Evolutionary conservation across 192 early-diverging fungal species (phyloP).

Genomic region (Mortierella hygrophila): DNA sequence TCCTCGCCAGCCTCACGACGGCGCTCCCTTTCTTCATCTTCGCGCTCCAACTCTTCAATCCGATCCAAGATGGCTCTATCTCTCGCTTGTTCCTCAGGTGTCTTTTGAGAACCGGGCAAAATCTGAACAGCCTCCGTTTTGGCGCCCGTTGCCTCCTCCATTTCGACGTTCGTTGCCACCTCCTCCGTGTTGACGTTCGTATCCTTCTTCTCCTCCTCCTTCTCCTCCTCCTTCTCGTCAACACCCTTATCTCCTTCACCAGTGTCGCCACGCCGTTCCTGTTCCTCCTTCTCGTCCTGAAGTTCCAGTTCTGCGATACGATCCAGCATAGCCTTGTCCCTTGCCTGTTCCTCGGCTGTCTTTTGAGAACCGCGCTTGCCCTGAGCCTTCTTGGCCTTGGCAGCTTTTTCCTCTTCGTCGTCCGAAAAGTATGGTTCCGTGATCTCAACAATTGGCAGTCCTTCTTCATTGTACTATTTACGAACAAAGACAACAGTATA

Average conservation of each 20-base stretch:
- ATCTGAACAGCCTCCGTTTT: slow-evolving; percentile 11
- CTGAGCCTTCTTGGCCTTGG: slow-evolving; percentile 37
- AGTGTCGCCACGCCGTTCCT: slow-evolving; percentile 55
- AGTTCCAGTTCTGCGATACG: slow-evolving; percentile 72
- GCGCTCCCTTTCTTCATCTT: slow-evolving; percentile 70
- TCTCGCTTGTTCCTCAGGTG: slow-evolving; percentile 67
- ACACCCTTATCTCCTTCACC: slow-evolving; percentile 51
- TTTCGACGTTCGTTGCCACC: not conserved
- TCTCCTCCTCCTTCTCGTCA: slow-evolving; percentile 23
- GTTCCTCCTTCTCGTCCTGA: slow-evolving; percentile 70
- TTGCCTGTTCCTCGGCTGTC: slow-evolving; percentile 66
- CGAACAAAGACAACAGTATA: not conserved
- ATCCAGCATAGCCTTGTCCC: slow-evolving; percentile 66
- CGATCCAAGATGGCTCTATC: slow-evolving; percentile 67
- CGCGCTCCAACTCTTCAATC: slow-evolving; percentile 75
- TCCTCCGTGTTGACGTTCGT: not conserved
- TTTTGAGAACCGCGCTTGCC: slow-evolving; percentile 48
- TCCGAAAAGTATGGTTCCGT: slow-evolving; percentile 67
- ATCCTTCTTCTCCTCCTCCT: slow-evolving; percentile 35
- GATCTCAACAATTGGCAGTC: slow-evolving; percentile 82
- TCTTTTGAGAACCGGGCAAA: slow-evolving; percentile 57
- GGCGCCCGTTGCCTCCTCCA: too few species aligned
- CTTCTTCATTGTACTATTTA: slow-evolving; percentile 80
- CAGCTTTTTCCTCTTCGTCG: slow-evolving; percentile 57
- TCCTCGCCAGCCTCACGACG: slow-evolving; percentile 58